These are phyloP conservation scores for Favolaschia claudopus DNA, from an alignment of 768 basidiomycete genomes.

Conservation along the genomic window DNA sequence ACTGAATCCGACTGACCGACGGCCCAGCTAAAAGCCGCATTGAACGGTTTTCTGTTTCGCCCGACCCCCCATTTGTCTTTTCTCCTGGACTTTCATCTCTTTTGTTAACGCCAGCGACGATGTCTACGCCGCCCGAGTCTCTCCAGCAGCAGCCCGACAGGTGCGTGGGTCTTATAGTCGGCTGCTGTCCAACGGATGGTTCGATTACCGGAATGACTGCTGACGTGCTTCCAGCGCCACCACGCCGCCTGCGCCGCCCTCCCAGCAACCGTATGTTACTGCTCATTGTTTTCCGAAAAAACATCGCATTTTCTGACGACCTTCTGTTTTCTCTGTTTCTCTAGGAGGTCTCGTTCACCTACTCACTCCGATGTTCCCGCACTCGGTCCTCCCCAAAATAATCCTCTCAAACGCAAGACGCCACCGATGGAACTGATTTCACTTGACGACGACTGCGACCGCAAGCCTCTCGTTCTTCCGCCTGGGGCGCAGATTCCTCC, in stretches of 20 bases:
- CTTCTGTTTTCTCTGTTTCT: neutral
- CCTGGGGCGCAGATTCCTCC: slow-evolving; percentile 25
- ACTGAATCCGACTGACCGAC: no score
- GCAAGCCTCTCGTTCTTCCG: slow-evolving; percentile 23
- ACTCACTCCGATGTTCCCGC: neutral
- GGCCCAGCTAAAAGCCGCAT: slow-evolving; percentile 25
- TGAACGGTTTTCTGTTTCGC: neutral
- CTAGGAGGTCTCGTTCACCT: neutral
- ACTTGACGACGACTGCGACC: neutral
- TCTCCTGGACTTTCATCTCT: neutral
- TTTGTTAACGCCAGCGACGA: neutral
- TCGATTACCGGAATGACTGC: slow-evolving; percentile 9
- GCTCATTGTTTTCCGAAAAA: slow-evolving; percentile 5
- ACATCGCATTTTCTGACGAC: slow-evolving; percentile 7
- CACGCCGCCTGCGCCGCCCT: slow-evolving; percentile 11
- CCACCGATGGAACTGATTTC: slow-evolving; percentile 1
- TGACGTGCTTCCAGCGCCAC: slow-evolving; percentile 9
- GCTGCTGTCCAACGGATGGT: neutral
- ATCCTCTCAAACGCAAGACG: slow-evolving; percentile 22
- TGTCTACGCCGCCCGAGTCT: neutral
- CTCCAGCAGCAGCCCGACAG: neutral
- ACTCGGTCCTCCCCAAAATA: neutral
- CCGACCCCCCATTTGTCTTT: neutral
- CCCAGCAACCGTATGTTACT: slow-evolving; percentile 15
- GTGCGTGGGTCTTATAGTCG: neutral